phyloP scores from a whole-genome alignment of 257 asterid genomes.

The Lithospermum erythrorhizon region DNA sequence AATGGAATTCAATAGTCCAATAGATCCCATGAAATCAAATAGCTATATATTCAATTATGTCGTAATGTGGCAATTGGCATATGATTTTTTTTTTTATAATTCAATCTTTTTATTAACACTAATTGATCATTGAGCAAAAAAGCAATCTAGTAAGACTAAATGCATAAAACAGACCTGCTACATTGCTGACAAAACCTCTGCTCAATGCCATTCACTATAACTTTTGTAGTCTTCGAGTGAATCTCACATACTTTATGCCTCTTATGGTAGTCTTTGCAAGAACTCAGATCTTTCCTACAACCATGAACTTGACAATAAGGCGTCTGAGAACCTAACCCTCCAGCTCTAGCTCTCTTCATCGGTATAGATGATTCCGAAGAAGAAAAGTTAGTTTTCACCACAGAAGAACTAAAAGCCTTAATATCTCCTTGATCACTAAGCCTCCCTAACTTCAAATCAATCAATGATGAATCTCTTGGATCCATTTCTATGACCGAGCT shows the following conservation, averaged over 20 bases:
- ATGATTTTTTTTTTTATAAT: not conserved
- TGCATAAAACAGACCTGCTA: constrained; percentile 26
- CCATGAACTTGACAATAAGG: constrained; percentile 38
- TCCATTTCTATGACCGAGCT: constrained; percentile 17
- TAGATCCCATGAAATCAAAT: not conserved
- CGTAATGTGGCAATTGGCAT: no score
- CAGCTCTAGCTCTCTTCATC: constrained; percentile 23
- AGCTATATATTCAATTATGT: not conserved
- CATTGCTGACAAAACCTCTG: constrained; percentile 47
- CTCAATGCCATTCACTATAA: constrained; percentile 35
- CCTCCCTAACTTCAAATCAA: constrained; percentile 37
- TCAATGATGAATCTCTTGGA: constrained; percentile 19
- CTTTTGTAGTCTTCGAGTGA: constrained; percentile 37
- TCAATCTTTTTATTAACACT: not conserved
- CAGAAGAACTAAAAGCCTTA: constrained; percentile 5
- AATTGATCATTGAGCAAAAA: not conserved
- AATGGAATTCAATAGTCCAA: not conserved
- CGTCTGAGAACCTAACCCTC: constrained; percentile 18
- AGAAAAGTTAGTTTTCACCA: constrained; percentile 9
- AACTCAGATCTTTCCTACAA: constrained; percentile 33
- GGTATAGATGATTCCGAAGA: constrained; percentile 20
- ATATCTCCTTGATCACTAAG: constrained; percentile 20
- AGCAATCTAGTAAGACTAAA: not conserved
- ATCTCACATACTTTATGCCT: constrained; percentile 45
- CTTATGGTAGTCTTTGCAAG: constrained; percentile 33